Evolutionary conservation across 352 stramenopile genomes (phyloP).

Genomic region (Blastocystis sp.): DNA sequence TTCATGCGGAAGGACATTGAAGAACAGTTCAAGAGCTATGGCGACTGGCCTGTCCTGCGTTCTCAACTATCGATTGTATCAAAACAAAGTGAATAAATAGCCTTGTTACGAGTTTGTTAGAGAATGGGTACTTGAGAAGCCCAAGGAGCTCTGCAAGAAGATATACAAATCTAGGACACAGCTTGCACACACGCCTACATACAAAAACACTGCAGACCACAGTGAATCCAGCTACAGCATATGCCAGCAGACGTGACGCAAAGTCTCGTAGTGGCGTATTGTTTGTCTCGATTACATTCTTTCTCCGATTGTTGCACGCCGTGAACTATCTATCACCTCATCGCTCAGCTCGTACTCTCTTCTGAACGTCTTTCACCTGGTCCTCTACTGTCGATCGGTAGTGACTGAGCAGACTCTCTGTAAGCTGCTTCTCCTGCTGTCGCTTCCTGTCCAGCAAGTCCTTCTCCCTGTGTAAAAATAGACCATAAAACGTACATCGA

Average conservation of each 20-base stretch:
- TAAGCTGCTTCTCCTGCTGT: not conserved
- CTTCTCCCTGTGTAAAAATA: not conserved
- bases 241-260: conserved; percentile 7
- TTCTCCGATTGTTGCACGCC: conserved; percentile 27
- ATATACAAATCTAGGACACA: conserved; percentile 25
- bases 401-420: conserved; percentile 14
- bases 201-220: conserved; percentile 43
- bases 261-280: conserved; percentile 25
- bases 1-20: conserved; percentile 20
- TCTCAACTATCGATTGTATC: not conserved
- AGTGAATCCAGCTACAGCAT: conserved; percentile 14
- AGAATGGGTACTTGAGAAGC: not conserved
- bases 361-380: conserved; percentile 37
- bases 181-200: not conserved
- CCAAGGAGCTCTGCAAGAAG: conserved; percentile 1
- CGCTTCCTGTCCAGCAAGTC: conserved; percentile 18
- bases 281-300: conserved; percentile 6
- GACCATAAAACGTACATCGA: not conserved
- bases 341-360: not conserved
- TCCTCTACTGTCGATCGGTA: conserved; percentile 37
- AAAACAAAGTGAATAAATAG: not conserved
- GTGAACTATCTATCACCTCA: not conserved
- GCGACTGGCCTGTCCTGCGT: not conserved
- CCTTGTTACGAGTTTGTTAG: not conserved
- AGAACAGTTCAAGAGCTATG: not conserved